Conservation (phyloP, 495 filamentous ascomycete species). For the Xylaria cubensis region DNA sequence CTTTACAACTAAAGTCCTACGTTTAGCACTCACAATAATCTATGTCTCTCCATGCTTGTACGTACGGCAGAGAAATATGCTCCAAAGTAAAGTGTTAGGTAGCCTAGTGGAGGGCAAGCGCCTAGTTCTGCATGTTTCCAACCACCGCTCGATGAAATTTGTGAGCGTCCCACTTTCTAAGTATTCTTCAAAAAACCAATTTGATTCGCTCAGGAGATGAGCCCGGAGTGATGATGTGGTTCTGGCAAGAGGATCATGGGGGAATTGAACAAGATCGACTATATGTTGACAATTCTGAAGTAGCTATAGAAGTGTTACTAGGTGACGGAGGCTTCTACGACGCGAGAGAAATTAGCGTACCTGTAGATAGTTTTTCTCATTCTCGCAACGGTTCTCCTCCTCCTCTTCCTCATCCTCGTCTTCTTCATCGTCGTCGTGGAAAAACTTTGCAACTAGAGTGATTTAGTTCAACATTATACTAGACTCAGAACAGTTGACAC, state of each 20-base stretch:
- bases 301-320: neutral
- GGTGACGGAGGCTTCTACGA: neutral
- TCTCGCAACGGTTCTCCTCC: neutral
- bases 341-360: neutral
- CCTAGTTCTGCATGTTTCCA: neutral
- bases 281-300: neutral
- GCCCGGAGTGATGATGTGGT: neutral
- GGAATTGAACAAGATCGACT: neutral
- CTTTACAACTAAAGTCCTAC: neutral
- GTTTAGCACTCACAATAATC: neutral
- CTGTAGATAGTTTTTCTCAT: neutral
- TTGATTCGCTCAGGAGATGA: neutral
- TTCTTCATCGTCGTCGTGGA: too few species aligned
- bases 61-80: neutral
- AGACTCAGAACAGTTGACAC: too few species aligned
- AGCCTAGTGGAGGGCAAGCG: neutral
- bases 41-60: neutral
- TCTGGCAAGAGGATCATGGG: neutral
- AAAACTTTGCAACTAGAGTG: too few species aligned
- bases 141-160: neutral
- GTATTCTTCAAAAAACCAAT: slow-evolving; percentile 1
- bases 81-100: neutral
- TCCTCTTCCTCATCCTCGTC: too few species aligned
- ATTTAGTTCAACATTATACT: too few species aligned
- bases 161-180: neutral